Base-by-base conservation (phyloP, 768 basidiomycete species). In the Kwoniella sp. region DNA sequence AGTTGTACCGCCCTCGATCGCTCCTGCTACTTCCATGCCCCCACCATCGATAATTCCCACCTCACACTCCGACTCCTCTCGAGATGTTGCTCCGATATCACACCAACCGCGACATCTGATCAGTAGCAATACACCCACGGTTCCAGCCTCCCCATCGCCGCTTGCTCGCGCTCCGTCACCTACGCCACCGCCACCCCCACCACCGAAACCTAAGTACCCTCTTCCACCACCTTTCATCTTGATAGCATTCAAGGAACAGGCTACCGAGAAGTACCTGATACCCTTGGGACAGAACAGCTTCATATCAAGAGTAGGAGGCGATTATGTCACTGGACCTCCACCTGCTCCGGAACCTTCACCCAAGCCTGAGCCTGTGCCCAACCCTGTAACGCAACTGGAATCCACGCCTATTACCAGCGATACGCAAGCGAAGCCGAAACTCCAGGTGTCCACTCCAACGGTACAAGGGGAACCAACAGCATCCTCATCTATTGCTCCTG, bases 231-330 rank as follows among this genome's bases (percentile, higher is more conserved):
- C 72, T 3, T 77, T 77, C 44, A 59, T 77, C 13, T 64, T 74
- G 12, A 24, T 77, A 1, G 67, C 72, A 1, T 77, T 77, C 70
- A 71, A 70, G 44, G 75, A 77, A 22, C 40, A 53, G 8, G 65
- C 67, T 9, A 74, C 72, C 1, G 75, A 77, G 55, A 77, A 77
- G 46, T 74, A 56, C 37, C 46, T 74, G 15, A 26, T 77, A 6
- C 75, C 75, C 1, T 55, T 77, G 4, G 75, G 75, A 3, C 24
- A 46, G 2, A 52, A 58, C 10, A 70, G 72, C 17, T 72, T 58
- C 27, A 60, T 77, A 27, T 72, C 72, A 0, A 55, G 75, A 17
- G 52, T 71, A 5, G 72, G 70, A 13, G 72, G 72, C 2, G 72
- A 73, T 40, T 58, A 63, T 24, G 74, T 70, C 15, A 73, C 72